A percentile compares a stretch with the other conserved stretches of the same genome.
These are phyloP conservation scores for Starmerella bacillaris DNA, from an alignment of 805 yeast genomes.

Conservation along the genomic window DNA sequence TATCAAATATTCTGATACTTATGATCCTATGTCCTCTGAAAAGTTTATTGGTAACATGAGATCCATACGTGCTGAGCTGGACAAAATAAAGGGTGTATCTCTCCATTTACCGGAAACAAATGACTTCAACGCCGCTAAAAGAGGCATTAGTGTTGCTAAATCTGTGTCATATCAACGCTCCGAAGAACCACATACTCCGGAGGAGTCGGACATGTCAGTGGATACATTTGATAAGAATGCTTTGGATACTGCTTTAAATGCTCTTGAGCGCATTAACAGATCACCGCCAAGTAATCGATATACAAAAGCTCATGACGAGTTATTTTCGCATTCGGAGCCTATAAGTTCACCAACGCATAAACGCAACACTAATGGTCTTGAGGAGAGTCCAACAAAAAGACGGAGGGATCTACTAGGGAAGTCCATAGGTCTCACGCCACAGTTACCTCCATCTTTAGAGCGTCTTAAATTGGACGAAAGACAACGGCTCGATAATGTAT, in stretches of 20 bases:
- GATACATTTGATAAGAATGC: background rate
- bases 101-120: too few species aligned
- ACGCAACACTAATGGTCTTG: background rate
- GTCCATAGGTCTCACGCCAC: background rate
- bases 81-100: too few species aligned
- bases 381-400: conserved; percentile 2
- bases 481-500: background rate
- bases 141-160: too few species aligned
- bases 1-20: too few species aligned
- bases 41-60: too few species aligned
- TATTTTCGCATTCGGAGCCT: background rate
- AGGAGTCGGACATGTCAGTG: background rate
- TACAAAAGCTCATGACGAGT: conserved; percentile 1
- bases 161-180: too few species aligned
- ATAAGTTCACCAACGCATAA: background rate
- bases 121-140: too few species aligned
- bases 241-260: background rate
- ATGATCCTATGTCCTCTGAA: too few species aligned
- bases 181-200: background rate
- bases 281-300: background rate
- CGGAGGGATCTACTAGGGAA: background rate
- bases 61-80: too few species aligned
- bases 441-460: background rate
- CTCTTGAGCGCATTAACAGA: background rate
- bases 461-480: background rate